Conservation (phyloP, 192 early-diverging fungal species). For the Linderina pennispora region DNA sequence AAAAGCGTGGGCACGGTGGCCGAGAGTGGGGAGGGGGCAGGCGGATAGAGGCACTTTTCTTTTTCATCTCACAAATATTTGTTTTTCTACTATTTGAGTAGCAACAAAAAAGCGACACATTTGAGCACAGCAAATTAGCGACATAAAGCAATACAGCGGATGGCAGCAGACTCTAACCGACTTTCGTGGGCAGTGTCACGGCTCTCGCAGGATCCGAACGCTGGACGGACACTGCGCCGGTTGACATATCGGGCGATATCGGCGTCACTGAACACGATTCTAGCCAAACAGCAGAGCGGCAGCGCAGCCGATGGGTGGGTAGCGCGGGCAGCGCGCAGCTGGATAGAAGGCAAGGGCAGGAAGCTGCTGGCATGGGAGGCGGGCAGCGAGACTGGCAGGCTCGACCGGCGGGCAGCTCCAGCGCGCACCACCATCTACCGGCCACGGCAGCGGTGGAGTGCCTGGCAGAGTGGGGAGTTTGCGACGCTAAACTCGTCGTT, state of each 20-base stretch:
- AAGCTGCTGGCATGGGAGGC: no score
- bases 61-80: no score
- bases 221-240: not conserved
- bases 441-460: slow-evolving; percentile 19
- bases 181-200: not conserved
- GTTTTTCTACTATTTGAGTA: no score
- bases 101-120: no score
- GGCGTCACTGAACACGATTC: not conserved
- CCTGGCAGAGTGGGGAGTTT: slow-evolving; percentile 37
- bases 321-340: slow-evolving; percentile 6
- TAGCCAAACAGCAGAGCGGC: not conserved
- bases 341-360: no score
- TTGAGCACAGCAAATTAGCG: no score
- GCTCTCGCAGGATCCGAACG: not conserved
- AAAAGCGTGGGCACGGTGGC: no score
- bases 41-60: no score
- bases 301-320: slow-evolving; percentile 3
- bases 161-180: not conserved
- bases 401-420: not conserved
- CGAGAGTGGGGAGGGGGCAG: no score
- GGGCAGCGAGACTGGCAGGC: no score
- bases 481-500: slow-evolving; percentile 43
- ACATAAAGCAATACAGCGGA: no score
- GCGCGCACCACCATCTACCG: slow-evolving; percentile 1
- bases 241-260: not conserved